Percentiles rank a stretch among this genome's conserved stretches.
Evolutionary conservation across 345 rosid genomes (phyloP).

Genomic region (Citrus sp.): DNA sequence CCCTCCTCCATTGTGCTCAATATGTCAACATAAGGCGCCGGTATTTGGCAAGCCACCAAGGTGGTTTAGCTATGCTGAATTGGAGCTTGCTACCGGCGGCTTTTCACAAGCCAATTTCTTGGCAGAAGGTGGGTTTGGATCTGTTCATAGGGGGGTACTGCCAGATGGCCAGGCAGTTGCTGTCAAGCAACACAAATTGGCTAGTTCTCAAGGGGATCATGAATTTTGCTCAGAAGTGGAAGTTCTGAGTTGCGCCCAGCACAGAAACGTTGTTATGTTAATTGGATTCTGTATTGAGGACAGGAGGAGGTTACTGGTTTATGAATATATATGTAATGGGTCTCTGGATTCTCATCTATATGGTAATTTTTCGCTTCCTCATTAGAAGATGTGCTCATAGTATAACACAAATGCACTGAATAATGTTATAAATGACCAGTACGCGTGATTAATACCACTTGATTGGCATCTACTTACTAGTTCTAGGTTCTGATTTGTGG

Average conservation of each 20-base stretch:
- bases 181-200: slow-evolving; percentile 95
- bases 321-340: slow-evolving; percentile 97
- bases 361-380: slow-evolving; percentile 41
- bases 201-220: slow-evolving; percentile 97
- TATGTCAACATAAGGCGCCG: slow-evolving; percentile 97
- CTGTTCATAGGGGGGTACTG: slow-evolving; percentile 93
- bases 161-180: slow-evolving; percentile 99
- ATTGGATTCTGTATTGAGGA: slow-evolving; percentile 98
- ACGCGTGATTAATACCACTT: not conserved
- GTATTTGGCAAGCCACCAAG: slow-evolving; percentile 97
- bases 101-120: slow-evolving; percentile 97
- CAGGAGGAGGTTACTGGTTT: slow-evolving; percentile 86
- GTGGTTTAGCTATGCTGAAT: slow-evolving; percentile 89
- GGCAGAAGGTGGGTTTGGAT: slow-evolving; percentile 99
- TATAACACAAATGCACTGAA: not conserved
- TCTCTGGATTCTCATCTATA: slow-evolving; percentile 93
- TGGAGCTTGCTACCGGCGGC: slow-evolving; percentile 97
- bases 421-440: not conserved
- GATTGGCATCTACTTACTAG: not conserved
- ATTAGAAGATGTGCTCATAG: not conserved
- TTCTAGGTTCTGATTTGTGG: not conserved
- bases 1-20: slow-evolving; percentile 96
- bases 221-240: slow-evolving; percentile 99
- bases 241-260: slow-evolving; percentile 99
- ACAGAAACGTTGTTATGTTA: slow-evolving; percentile 93